Percentiles rank a stretch among this genome's conserved stretches.
These are phyloP conservation scores for Aphanomyces invadans DNA, from an alignment of 352 stramenopile species.

Conservation along the genomic window DNA sequence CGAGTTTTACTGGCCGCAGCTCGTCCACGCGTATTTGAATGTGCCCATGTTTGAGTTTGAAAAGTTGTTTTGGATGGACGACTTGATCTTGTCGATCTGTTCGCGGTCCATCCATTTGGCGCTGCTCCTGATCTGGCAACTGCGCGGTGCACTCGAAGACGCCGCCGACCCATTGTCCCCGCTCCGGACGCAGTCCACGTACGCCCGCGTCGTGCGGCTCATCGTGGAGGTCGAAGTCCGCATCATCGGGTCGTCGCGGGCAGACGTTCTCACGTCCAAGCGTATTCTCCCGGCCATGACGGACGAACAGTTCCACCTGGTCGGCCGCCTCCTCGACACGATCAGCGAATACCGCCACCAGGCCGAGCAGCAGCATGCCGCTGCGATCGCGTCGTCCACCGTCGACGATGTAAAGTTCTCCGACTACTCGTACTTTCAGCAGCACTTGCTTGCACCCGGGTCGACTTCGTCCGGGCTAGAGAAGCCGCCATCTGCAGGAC, in stretches of 20 bases:
- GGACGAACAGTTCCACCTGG: constrained; percentile 77
- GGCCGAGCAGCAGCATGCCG: constrained; percentile 23
- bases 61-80: constrained; percentile 86
- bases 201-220: constrained; percentile 66
- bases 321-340: constrained; percentile 68
- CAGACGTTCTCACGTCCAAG: constrained; percentile 51
- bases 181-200: constrained; percentile 82
- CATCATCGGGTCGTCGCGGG: constrained; percentile 61
- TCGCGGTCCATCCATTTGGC: constrained; percentile 80
- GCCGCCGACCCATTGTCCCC: constrained; percentile 66
- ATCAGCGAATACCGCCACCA: constrained; percentile 55
- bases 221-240: constrained; percentile 84
- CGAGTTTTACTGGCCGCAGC: constrained; percentile 88
- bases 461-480: constrained; percentile 22
- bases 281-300: constrained; percentile 68
- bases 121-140: constrained; percentile 75
- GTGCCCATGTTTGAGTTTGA: constrained; percentile 86
- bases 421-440: constrained; percentile 80
- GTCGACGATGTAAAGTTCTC: constrained; percentile 38
- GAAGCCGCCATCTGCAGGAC: not conserved
- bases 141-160: constrained; percentile 82
- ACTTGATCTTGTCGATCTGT: constrained; percentile 82
- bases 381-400: not conserved
- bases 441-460: constrained; percentile 75
- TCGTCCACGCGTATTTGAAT: constrained; percentile 82